These are phyloP conservation scores for Ordospora pajunii DNA, from an alignment of 371 early-diverging fungal species.

Conservation along the genomic window DNA sequence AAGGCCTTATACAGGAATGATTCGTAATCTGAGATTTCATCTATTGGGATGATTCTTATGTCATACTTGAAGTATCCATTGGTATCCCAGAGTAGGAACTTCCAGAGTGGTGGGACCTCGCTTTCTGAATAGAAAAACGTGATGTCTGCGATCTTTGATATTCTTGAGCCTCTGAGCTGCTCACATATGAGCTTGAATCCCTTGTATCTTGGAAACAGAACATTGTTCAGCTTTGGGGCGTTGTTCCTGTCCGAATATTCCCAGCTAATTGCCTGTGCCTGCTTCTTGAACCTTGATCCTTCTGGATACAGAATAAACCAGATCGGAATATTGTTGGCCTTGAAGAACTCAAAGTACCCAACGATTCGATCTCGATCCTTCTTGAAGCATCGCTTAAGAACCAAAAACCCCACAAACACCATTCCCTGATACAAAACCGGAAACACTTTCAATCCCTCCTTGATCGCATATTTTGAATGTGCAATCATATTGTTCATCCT, in stretches of 20 bases:
- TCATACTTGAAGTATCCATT: conserved; percentile 38
- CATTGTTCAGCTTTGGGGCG: conserved; percentile 65
- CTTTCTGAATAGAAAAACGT: conserved; percentile 48
- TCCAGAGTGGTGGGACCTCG: conserved; percentile 35
- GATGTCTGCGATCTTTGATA: conserved; percentile 52
- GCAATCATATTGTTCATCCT: conserved; percentile 7
- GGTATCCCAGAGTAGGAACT: conserved; percentile 18
- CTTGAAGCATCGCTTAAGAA: conserved; percentile 51
- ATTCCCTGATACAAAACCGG: conserved; percentile 56
- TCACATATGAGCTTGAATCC: conserved; percentile 64
- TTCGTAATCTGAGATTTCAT: conserved; percentile 26
- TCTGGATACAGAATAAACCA: conserved; percentile 61
- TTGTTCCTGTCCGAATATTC: conserved; percentile 64
- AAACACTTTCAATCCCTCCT: conserved; percentile 40
- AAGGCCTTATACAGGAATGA: conserved; percentile 52
- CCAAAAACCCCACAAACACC: conserved; percentile 34
- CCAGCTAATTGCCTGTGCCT: conserved; percentile 61
- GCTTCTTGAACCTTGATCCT: conserved; percentile 50
- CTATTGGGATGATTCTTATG: conserved; percentile 7
- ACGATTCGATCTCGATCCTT: conserved; percentile 54
- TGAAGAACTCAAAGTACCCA: conserved; percentile 13
- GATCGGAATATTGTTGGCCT: conserved; percentile 7
- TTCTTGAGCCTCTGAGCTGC: conserved; percentile 10
- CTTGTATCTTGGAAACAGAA: conserved; percentile 69
- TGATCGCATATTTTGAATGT: conserved; percentile 52